These are phyloP conservation scores for Cladosporium cucumerinum DNA, from an alignment of 2,329 filamentous ascomycete genomes.

Conservation along the genomic window DNA sequence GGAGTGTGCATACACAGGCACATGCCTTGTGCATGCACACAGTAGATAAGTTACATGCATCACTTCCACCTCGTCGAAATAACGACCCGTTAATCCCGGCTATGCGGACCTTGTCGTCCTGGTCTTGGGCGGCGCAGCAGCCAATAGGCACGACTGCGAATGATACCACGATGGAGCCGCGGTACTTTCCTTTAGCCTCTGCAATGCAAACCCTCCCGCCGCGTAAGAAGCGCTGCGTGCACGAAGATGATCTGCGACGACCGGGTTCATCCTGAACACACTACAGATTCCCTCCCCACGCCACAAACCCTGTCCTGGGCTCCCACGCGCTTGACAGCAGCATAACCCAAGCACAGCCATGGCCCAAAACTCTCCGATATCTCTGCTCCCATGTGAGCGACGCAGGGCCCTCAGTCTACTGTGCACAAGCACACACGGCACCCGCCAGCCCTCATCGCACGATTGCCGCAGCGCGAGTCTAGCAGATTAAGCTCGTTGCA, in stretches of 20 bases:
- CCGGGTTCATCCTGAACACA: slow-evolving; percentile 15
- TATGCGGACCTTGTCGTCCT: slow-evolving; percentile 1
- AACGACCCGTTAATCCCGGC: background rate
- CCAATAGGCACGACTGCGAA: slow-evolving; percentile 4
- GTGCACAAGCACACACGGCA: too few relatives aligned
- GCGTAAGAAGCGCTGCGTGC: slow-evolving; percentile 4
- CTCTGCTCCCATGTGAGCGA: background rate
- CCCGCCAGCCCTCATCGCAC: background rate
- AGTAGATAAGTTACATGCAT: background rate
- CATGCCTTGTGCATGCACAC: background rate
- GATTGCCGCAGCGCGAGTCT: background rate
- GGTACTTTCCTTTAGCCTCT: slow-evolving; percentile 16
- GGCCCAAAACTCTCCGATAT: slow-evolving; percentile 7
- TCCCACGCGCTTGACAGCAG: slow-evolving; percentile 15
- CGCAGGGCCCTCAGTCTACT: background rate
- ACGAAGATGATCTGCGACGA: slow-evolving; percentile 12
- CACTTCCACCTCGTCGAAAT: background rate
- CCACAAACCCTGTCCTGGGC: slow-evolving; percentile 13
- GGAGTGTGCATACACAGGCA: background rate
- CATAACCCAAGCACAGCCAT: slow-evolving; percentile 1
- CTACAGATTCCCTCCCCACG: slow-evolving; percentile 5
- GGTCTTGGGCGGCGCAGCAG: background rate
- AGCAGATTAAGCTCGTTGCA: background rate
- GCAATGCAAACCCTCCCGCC: slow-evolving; percentile 5
- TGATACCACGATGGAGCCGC: slow-evolving; percentile 11